Evolutionary conservation across 163 green algal genomes (phyloP), one percentile per base, ranked within the genome.

Genomic region (Volvox carteri): DNA sequence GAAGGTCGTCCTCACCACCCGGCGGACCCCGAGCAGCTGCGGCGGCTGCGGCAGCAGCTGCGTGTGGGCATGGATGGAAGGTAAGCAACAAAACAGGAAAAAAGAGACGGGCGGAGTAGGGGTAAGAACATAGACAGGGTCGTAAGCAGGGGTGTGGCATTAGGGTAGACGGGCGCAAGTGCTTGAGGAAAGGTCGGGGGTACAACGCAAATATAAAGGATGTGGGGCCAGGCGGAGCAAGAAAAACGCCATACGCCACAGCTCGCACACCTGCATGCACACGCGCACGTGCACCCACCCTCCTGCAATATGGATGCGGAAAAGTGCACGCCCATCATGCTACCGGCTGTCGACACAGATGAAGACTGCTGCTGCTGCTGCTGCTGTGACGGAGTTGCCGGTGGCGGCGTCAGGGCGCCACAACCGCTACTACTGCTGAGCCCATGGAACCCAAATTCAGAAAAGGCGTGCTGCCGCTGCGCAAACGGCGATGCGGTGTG

Each of bases 251-350:
- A n/a, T n/a, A n/a, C n/a, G n/a, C n/a, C n/a, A n/a, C n/a, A n/a
- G n/a, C n/a, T n/a, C n/a, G n/a, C n/a, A n/a, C n/a, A n/a, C n/a
- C n/a, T n/a, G n/a, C n/a, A n/a, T n/a, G n/a, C n/a, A n/a, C n/a
- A n/a, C n/a, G n/a, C n/a, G n/a, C n/a, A n/a, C n/a, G n/a, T n/a
- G n/a, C n/a, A 39, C 52, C 41, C 60, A 86, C 79, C 79, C 2
- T 86, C 79, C n/a, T 48, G 4, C 41, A 86, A 86, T 23, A 86
- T 21, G 9, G 79, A 72, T 6, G 79, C 37, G 3, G 79, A 78
- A 30, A 86, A 86, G 44, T 86, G 79, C 42, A 86, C 62, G 2
- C 79, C 79, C 42, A 50, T 46, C 79, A 78, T 86, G 62, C 79
- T 62, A 30, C 62, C 58, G 39, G 44, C n/a, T 44, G 5, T 7